Conservation (phyloP, 352 stramenopile species). For the Nothophytophthora sp. region DNA sequence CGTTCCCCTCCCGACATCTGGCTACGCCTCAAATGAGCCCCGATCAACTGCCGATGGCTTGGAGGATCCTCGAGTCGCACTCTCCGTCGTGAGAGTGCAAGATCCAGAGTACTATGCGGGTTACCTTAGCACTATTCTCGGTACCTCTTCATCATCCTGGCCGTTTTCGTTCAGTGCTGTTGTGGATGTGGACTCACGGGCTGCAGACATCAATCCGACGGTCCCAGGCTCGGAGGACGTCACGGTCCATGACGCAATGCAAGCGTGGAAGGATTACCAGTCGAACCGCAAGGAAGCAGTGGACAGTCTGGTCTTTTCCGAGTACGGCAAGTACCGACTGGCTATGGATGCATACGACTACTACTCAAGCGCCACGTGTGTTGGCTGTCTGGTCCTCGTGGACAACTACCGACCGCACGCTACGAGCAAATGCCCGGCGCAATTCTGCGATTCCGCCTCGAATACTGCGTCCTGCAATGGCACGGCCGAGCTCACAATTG, state of each 20-base stretch:
- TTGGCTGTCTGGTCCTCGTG: conserved; percentile 54
- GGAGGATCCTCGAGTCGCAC: conserved; percentile 17
- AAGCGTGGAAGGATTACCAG: conserved; percentile 65
- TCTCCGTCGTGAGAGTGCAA: conserved; percentile 13
- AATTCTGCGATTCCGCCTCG: conserved; percentile 34
- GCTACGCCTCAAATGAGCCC: conserved; percentile 54
- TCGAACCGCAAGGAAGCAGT: conserved; percentile 31
- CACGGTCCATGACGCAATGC: conserved; percentile 5
- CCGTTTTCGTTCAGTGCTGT: conserved; percentile 16
- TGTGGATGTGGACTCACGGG: conserved; percentile 3
- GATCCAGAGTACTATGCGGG: conserved; percentile 20
- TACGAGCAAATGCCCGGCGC: conserved; percentile 35
- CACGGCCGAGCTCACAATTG: conserved; percentile 23
- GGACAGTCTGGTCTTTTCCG: conserved; percentile 38
- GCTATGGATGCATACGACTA: conserved; percentile 59
- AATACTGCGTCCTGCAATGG: conserved; percentile 4
- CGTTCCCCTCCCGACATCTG: conserved; percentile 55
- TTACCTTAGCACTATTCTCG: conserved; percentile 11
- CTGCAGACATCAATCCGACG: conserved; percentile 8
- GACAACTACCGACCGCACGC: conserved; percentile 50
- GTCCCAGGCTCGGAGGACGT: conserved; percentile 2
- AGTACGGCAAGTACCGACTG: conserved; percentile 61
- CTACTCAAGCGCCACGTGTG: conserved; percentile 33
- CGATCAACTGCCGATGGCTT: conserved; percentile 19
- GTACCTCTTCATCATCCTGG: neutral